phyloP scores from a whole-genome alignment of 2,329 filamentous ascomycete genomes.

The Bipolaris zeicola region DNA sequence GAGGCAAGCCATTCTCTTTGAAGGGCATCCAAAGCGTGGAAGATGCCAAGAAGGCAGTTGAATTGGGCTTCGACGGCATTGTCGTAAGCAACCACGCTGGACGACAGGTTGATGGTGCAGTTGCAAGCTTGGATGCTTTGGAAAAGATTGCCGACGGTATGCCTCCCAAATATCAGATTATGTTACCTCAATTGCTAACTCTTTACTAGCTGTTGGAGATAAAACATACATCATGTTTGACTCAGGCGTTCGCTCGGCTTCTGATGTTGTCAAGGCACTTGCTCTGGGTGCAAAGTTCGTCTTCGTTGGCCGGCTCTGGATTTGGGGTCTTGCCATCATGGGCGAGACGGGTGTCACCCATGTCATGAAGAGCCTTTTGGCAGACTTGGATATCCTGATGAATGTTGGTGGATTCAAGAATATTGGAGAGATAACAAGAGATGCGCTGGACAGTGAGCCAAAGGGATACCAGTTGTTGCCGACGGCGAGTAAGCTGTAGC shows the following conservation, averaged over 20 bases:
- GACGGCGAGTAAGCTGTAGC: constrained; percentile 32
- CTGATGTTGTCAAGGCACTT: constrained; percentile 66
- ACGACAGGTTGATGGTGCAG: constrained; percentile 66
- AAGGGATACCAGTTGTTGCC: constrained; percentile 33
- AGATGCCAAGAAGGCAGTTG: constrained; percentile 66
- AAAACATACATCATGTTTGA: constrained; percentile 64
- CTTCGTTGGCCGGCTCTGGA: constrained; percentile 65
- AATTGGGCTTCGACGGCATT: constrained; percentile 68
- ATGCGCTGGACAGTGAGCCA: constrained; percentile 33
- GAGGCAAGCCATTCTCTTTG: constrained; percentile 64
- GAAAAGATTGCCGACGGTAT: constrained; percentile 62
- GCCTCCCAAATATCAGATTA: constrained; percentile 10
- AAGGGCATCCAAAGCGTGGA: constrained; percentile 73
- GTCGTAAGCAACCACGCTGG: constrained; percentile 75
- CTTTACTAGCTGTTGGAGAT: constrained; percentile 53
- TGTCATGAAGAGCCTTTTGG: constrained; percentile 65
- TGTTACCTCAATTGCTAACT: background rate
- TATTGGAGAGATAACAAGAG: constrained; percentile 58
- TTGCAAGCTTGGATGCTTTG: constrained; percentile 64
- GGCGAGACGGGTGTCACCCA: constrained; percentile 66
- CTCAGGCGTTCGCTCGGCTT: constrained; percentile 61
- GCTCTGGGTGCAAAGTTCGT: constrained; percentile 67
- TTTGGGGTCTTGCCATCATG: constrained; percentile 65
- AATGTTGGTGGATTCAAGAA: constrained; percentile 62
- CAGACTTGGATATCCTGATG: constrained; percentile 67